A percentile compares a stretch with the other conserved stretches of the same genome.
Conservation (phyloP, 2,329 filamentous ascomycete genomes). For the Neonectria magnoliae region DNA sequence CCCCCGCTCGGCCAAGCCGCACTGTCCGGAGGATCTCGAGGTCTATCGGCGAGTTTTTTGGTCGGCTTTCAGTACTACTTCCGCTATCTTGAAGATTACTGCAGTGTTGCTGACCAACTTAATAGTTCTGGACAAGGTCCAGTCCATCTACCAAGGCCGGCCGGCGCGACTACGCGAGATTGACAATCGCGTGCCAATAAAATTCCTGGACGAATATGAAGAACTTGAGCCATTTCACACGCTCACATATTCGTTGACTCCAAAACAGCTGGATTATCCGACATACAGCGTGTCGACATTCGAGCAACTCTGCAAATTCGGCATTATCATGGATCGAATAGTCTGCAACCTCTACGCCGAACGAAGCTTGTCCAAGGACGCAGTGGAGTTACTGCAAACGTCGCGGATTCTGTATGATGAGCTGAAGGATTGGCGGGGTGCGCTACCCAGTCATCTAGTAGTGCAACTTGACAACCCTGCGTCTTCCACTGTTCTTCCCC, state of each 20-base stretch:
- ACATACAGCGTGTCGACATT: slow-evolving; percentile 57
- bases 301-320: slow-evolving; percentile 8
- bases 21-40: slow-evolving; percentile 25
- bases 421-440: slow-evolving; percentile 53
- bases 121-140: slow-evolving; percentile 57
- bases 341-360: slow-evolving; percentile 57
- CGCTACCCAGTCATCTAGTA: slow-evolving; percentile 54
- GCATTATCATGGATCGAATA: slow-evolving; percentile 52
- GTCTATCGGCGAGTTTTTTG: slow-evolving; percentile 38
- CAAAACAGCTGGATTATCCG: slow-evolving; percentile 47
- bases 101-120: neutral
- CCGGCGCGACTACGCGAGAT: slow-evolving; percentile 58
- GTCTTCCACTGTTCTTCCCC: slow-evolving; percentile 57
- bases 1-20: neutral
- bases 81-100: too few relatives aligned
- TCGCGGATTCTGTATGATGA: slow-evolving; percentile 49
- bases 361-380: slow-evolving; percentile 48
- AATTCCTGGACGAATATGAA: slow-evolving; percentile 61
- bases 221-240: slow-evolving; percentile 63
- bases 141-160: slow-evolving; percentile 64
- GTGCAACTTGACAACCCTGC: slow-evolving; percentile 46
- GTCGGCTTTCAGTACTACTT: slow-evolving; percentile 38
- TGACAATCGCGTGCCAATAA: slow-evolving; percentile 57
- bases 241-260: slow-evolving; percentile 48
- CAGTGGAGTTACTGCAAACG: slow-evolving; percentile 44